Base-by-base conservation (phyloP, 176 grass and related monocot species). In the Musa beccarii region DNA sequence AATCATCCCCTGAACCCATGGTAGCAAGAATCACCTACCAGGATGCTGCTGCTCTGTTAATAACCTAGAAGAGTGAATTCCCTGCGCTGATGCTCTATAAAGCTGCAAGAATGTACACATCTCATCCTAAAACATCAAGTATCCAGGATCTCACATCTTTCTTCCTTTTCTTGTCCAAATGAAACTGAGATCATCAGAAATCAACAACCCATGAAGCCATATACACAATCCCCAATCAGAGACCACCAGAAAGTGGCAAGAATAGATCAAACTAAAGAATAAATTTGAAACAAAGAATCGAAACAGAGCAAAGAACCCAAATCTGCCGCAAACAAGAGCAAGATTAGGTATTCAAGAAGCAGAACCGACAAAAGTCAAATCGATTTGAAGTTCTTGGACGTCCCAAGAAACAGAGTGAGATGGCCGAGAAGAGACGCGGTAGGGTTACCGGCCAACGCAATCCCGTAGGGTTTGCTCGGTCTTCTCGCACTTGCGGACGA, bases 401-500 rank as follows among this genome's bases (percentile, higher is more conserved):
- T 14, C 57, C 15, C 57, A 61, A 61, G n/a, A 57, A 11, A 16
- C 13, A 11, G 10, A 16, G 2, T 0, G 28, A 9, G 20, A 65
- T 21, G 9, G 8, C 2, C 43, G 11, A 43, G n/a, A 65, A 29
- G 15, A 49, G 17, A 69, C 16, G 49, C 25, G 1, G 52, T 16
- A 17, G 15, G 7, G 20, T 43, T 82, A 82, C 80, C 80, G 68
- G 23, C 80, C 89, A 50, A 88, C 25, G 77, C 83, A 92, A 61
- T 83, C 85, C 53, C 88, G 84, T 57, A 97, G 77, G 72, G 84
- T 83, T 71, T 91, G 86, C 74, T 90, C 82, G 8, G 86, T 97
- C 86, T 84, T 90, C 78, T 97, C 86, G 85, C 93, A 97, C 79
- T 88, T 93, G 79, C 81, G 82, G 66, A 97, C 78, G 81, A 90